phyloP scores from a whole-genome alignment of 257 asterid genomes.

The Plantago ovata region DNA sequence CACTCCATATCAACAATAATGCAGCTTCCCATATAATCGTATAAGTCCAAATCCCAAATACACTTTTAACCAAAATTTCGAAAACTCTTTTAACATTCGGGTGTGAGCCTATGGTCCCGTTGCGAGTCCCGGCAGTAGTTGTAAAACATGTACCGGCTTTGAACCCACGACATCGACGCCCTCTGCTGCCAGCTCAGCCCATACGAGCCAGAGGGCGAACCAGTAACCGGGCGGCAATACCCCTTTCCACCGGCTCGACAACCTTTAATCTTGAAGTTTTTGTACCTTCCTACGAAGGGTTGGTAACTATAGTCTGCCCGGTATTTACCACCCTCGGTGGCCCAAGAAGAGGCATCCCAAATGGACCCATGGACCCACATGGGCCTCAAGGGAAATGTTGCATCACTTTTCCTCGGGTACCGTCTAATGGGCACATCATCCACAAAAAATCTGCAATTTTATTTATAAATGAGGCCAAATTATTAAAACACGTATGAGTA shows the following conservation, averaged over 20 bases:
- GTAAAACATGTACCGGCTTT: conserved; percentile 48
- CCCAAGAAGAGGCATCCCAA: conserved; percentile 97
- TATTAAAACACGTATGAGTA: background rate
- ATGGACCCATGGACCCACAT: conserved; percentile 75
- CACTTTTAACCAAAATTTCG: no score
- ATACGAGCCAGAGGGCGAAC: conserved; percentile 34
- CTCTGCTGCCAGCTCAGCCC: conserved; percentile 72
- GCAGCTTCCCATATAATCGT: background rate
- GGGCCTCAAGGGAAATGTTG: conserved; percentile 69
- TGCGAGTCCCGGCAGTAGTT: conserved; percentile 60
- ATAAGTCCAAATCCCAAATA: no score
- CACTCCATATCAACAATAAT: conserved; percentile 4
- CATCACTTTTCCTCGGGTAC: conserved; percentile 61
- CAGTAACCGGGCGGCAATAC: conserved; percentile 40
- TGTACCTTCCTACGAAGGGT: conserved; percentile 69
- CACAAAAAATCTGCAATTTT: conserved; percentile 59
- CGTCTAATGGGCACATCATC: conserved; percentile 88
- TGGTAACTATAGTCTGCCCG: conserved; percentile 64
- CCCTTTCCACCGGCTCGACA: conserved; percentile 34
- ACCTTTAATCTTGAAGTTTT: conserved; percentile 54
- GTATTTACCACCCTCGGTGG: conserved; percentile 79
- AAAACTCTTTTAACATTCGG: conserved; percentile 61
- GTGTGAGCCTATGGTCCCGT: conserved; percentile 59
- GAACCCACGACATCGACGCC: conserved; percentile 66
- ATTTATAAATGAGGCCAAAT: conserved; percentile 1